phyloP scores from a whole-genome alignment of 2,329 filamentous ascomycete species.

The Arthrobotrys megalospora region DNA sequence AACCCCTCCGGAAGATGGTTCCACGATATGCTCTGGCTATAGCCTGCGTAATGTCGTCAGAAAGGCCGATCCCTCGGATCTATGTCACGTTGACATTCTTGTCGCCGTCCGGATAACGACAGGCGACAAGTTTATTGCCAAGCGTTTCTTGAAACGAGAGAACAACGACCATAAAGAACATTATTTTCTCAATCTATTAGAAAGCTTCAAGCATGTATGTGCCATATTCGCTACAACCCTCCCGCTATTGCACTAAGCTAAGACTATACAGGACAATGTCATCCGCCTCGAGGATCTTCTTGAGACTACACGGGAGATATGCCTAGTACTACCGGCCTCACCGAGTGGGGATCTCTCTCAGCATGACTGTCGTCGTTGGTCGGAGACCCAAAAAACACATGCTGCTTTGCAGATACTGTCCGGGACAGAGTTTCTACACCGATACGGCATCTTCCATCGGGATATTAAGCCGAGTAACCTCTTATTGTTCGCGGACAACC shows the following conservation, averaged over 20 bases:
- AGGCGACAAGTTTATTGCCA: neutral
- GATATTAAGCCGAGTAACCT: slow-evolving; percentile 1
- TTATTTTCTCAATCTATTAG: neutral
- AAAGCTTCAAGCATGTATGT: neutral
- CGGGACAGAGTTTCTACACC: neutral
- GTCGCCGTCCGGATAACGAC: neutral
- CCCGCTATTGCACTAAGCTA: neutral
- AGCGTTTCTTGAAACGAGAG: neutral
- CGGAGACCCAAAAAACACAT: neutral
- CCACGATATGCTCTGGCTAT: neutral
- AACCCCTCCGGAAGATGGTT: neutral
- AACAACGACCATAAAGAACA: neutral
- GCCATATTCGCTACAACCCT: neutral
- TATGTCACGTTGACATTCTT: neutral
- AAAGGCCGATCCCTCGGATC: neutral
- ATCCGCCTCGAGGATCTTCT: neutral
- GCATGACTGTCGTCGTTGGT: neutral
- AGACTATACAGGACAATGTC: neutral
- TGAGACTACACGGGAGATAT: neutral
- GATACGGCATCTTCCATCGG: neutral
- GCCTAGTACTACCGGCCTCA: neutral
- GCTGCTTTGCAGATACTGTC: neutral
- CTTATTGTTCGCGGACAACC: neutral
- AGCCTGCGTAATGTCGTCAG: neutral
- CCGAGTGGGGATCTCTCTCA: neutral